A percentile compares a stretch with the other conserved stretches of the same genome.
phyloP scores from a whole-genome alignment of 192 early-diverging fungal species.

The Entrophospora sp. region DNA sequence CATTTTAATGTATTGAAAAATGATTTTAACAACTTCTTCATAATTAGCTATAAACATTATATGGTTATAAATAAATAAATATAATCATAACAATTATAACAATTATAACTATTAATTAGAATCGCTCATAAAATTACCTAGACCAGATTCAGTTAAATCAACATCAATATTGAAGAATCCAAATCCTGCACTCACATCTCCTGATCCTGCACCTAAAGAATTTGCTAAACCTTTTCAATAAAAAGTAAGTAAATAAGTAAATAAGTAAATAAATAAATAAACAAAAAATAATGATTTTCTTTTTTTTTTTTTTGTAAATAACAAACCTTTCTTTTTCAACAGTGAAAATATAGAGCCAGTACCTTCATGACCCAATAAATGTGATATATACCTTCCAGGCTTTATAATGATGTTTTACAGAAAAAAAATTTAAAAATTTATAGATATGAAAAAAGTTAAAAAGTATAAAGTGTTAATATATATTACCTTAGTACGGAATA shows the following conservation, averaged over 20 bases:
- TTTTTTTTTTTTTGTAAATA: no score
- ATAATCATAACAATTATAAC: not conserved
- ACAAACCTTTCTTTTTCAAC: slow-evolving; percentile 57
- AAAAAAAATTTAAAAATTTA: not conserved
- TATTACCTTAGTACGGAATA: slow-evolving; percentile 34
- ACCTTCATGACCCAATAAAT: slow-evolving; percentile 81
- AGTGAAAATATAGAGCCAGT: slow-evolving; percentile 69
- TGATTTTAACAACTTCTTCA: slow-evolving; percentile 65
- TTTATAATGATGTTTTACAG: slow-evolving; percentile 28
- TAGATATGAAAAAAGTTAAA: not conserved
- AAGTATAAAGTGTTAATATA: not conserved
- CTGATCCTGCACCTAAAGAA: slow-evolving; percentile 43
- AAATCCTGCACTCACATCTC: slow-evolving; percentile 37
- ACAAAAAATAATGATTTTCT: no score
- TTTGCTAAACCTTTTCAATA: slow-evolving; percentile 85
- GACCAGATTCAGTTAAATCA: slow-evolving; percentile 67
- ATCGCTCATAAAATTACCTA: slow-evolving; percentile 50
- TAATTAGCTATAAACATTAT: slow-evolving; percentile 73
- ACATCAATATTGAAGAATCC: slow-evolving; percentile 70
- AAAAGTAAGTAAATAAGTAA: no score
- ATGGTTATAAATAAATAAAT: slow-evolving; percentile 19
- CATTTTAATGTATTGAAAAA: slow-evolving; percentile 90
- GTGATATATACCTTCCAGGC: slow-evolving; percentile 66
- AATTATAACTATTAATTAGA: slow-evolving; percentile 44
- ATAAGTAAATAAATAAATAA: no score